Evolutionary conservation across 2,329 filamentous ascomycete species (phyloP).

Genomic region (Penicillium griseofulvum): DNA sequence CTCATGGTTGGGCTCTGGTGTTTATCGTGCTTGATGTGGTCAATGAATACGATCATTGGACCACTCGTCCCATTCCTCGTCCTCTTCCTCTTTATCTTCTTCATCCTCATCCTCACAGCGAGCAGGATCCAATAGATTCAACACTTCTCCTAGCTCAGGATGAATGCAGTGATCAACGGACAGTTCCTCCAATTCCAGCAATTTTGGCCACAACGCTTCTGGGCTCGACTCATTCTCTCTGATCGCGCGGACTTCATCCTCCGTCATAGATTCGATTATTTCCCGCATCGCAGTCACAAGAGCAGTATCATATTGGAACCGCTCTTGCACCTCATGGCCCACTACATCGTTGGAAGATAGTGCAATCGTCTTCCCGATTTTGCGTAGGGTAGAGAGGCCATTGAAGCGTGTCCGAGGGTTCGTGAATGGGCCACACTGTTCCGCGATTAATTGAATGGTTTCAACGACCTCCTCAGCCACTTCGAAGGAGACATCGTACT

Average conservation of each 20-base stretch:
- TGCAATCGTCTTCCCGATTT: slow-evolving; percentile 20
- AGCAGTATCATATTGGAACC: slow-evolving; percentile 2
- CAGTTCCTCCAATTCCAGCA: slow-evolving; percentile 9
- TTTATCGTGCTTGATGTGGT: neutral
- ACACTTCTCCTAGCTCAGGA: neutral
- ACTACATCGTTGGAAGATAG: slow-evolving; percentile 7
- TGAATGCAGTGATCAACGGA: neutral
- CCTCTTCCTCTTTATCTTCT: neutral
- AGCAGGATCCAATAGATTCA: neutral
- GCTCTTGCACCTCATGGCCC: slow-evolving; percentile 13
- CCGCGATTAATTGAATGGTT: slow-evolving; percentile 1
- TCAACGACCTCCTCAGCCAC: neutral
- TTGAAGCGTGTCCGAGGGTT: slow-evolving; percentile 13
- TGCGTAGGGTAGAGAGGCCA: slow-evolving; percentile 17
- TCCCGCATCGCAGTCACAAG: slow-evolving; percentile 14
- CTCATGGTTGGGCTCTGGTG: neutral
- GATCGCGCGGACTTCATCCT: slow-evolving; percentile 12
- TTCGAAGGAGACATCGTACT: slow-evolving; percentile 7
- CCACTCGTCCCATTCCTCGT: neutral
- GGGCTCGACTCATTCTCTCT: slow-evolving; percentile 1
- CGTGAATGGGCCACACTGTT: slow-evolving; percentile 1
- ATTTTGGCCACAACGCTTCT: neutral
- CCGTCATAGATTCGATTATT: neutral
- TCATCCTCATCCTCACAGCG: neutral
- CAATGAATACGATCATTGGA: too few relatives aligned